Percentiles rank a stretch among this genome's conserved stretches.
phyloP scores from a whole-genome alignment of 2,329 filamentous ascomycete species.

The Emericellopsis atlantica region DNA sequence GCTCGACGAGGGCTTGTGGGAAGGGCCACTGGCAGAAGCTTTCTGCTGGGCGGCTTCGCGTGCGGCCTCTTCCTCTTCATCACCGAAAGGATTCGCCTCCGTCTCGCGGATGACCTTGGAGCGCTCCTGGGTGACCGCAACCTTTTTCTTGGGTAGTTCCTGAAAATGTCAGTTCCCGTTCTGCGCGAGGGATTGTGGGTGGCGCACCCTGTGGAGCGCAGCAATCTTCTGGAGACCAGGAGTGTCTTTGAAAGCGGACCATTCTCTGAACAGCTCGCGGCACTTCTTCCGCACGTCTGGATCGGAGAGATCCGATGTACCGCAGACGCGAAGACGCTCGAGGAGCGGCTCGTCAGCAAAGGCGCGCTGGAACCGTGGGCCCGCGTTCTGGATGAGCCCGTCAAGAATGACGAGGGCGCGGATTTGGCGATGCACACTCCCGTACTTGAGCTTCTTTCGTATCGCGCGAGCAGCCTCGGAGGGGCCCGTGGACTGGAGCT shows the following conservation, averaged over 20 bases:
- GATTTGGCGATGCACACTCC: conserved; percentile 83
- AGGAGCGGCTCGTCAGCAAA: conserved; percentile 88
- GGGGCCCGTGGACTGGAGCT: conserved; percentile 76
- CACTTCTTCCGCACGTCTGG: conserved; percentile 80
- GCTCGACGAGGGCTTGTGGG: conserved; percentile 7
- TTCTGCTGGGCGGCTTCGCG: conserved; percentile 15
- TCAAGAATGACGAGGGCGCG: conserved; percentile 82
- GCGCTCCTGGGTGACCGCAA: conserved; percentile 61
- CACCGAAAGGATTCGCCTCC: conserved; percentile 58
- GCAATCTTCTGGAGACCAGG: conserved; percentile 71
- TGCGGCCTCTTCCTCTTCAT: conserved; percentile 47
- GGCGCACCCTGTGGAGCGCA: conserved; percentile 54
- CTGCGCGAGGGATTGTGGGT: not conserved
- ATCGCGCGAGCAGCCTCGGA: conserved; percentile 83
- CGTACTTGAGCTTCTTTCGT: conserved; percentile 98
- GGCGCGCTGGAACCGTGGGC: conserved; percentile 69
- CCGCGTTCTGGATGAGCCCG: conserved; percentile 88
- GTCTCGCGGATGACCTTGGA: conserved; percentile 78
- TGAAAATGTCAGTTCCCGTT: conserved; percentile 10
- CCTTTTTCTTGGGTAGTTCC: conserved; percentile 55
- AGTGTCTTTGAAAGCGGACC: conserved; percentile 68
- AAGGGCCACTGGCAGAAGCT: conserved; percentile 7
- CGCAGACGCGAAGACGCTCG: conserved; percentile 80
- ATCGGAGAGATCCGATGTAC: conserved; percentile 75
- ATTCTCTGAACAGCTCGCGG: conserved; percentile 72